phyloP scores from a whole-genome alignment of 2,329 filamentous ascomycete species.

The Calonectria hawksworthii region DNA sequence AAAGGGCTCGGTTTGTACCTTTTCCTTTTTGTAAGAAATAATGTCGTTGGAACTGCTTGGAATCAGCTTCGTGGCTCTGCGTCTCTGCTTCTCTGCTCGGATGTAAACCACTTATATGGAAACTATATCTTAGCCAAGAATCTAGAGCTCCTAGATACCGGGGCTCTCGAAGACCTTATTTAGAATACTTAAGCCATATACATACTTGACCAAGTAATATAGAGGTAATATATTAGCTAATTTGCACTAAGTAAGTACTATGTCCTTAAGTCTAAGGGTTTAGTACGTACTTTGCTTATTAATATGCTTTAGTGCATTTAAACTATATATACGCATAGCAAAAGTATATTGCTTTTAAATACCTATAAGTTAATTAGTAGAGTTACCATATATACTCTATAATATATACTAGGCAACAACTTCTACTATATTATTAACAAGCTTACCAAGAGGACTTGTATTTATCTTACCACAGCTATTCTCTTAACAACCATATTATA shows the following conservation, averaged over 20 bases:
- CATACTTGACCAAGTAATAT: background rate
- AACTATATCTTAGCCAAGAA: slow-evolving; percentile 1
- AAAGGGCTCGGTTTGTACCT: background rate
- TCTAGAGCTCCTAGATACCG: background rate
- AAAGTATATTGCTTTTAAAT: background rate
- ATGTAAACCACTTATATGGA: background rate
- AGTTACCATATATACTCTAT: background rate
- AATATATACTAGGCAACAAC: background rate
- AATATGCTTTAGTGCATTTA: background rate
- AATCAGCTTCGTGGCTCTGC: background rate
- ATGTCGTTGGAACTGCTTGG: background rate
- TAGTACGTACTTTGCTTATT: background rate
- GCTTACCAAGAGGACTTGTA: background rate
- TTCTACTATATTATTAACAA: background rate
- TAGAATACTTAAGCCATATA: background rate
- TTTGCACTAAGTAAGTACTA: background rate
- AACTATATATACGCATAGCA: background rate
- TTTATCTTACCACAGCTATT: background rate
- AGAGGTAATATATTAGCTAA: background rate
- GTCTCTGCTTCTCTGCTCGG: too few species aligned
- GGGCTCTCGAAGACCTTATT: background rate
- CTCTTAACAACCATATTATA: background rate
- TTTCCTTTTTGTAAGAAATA: slow-evolving; percentile 3
- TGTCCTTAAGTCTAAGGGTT: background rate
- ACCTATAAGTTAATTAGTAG: background rate